A percentile compares a stretch with the other conserved stretches of the same genome.
These are phyloP conservation scores for Arthrocladium fulminans DNA, from an alignment of 2,329 filamentous ascomycete species.

Conservation along the genomic window DNA sequence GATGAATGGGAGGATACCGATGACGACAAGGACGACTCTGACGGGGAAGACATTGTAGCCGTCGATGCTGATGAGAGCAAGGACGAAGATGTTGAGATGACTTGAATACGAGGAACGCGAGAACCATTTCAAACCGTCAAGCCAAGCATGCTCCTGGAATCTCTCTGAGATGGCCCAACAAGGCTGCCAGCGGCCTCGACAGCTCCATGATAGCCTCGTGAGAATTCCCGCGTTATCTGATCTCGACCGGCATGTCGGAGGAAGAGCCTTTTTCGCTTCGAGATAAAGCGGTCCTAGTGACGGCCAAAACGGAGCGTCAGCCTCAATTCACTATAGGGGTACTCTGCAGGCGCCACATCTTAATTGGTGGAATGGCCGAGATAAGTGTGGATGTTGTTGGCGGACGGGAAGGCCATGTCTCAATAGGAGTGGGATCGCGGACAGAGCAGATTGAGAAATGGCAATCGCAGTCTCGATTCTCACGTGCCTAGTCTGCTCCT, in stretches of 20 bases:
- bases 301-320: neutral
- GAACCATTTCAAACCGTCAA: neutral
- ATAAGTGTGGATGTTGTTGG: neutral
- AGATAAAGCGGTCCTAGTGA: neutral
- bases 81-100: constrained; percentile 18
- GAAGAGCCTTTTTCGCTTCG: neutral
- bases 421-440: neutral
- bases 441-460: neutral
- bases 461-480: neutral
- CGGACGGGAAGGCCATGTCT: neutral
- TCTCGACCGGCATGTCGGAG: neutral
- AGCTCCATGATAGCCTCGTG: neutral
- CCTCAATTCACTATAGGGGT: neutral
- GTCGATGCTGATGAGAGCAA: constrained; percentile 11
- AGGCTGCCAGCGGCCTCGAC: neutral
- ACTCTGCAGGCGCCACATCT: neutral
- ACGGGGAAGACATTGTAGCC: constrained; percentile 25
- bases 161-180: neutral
- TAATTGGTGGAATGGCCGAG: neutral
- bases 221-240: neutral
- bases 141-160: neutral
- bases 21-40: constrained; percentile 41
- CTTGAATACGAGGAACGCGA: constrained; percentile 4
- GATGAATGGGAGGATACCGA: constrained; percentile 48
- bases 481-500: neutral